Base-by-base conservation (phyloP, 192 early-diverging fungal genomes). In the Lobosporangium transversale region DNA sequence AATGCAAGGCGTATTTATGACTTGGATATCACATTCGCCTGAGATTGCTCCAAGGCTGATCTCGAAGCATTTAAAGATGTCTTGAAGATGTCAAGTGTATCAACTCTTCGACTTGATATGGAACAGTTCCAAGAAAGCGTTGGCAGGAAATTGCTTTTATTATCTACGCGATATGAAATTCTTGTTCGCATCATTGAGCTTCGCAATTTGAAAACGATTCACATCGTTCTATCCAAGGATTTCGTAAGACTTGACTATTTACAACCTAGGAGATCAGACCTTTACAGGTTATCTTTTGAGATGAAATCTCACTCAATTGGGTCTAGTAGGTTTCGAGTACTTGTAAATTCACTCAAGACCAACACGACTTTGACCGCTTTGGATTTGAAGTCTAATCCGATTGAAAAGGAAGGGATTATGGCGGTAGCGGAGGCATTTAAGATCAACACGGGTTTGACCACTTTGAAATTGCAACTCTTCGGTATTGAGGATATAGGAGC, bases 81-180 rank as follows among this genome's bases (percentile, higher is more conserved):
- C 36, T 49, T 62, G 32, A 62, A 37, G 49, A 42, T 2, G 15
- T 36, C 60, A 52, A 62, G 21, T 37, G 49, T 62, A 52, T 50
- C 49, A 17, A 29, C 40, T 62, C 60, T 62, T 52, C 45, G 35
- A 18, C 30, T 62, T 27, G 49, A 62, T 27, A 21, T 52, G 14
- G 12, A 36, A 23, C 48, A 2, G 37, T 62, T 62, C 29, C 60
- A 42, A 52, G 27, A 15, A 48, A 48, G 45, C 45, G 23, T n/a
- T 17, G n/a, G 18, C 45, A 15, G 23, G 23, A n/a, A 15, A 40
- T 29, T 52, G 0, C 27, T 31, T 35, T 26, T 37, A 27, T n/a
- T 23, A 53, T 32, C 33, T 29, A 29, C 49, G 11, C 32, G 15
- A 15, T 30, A 64, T 7, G 32, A 43, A 10, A 27, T 29, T 10